These are phyloP conservation scores for Penicillium silybi DNA, from an alignment of 495 filamentous ascomycete genomes.

Conservation along the genomic window DNA sequence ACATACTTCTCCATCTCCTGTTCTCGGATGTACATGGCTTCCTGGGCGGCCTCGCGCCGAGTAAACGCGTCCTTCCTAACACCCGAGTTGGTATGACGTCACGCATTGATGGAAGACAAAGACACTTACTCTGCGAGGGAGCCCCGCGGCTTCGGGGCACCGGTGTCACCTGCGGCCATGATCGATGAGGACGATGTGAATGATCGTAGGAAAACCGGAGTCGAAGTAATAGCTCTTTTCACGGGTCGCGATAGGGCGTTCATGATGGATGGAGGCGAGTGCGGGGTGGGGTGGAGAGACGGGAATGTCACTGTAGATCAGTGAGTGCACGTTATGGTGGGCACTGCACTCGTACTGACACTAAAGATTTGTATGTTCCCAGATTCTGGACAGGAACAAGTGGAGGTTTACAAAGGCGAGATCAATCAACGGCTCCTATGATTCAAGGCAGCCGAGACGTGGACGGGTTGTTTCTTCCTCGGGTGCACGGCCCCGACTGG, in stretches of 20 bases:
- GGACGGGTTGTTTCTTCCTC: not conserved
- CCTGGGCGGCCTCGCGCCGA: conserved; percentile 75
- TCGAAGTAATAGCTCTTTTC: conserved; percentile 22
- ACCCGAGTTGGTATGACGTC: conserved; percentile 20
- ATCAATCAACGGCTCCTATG: not conserved
- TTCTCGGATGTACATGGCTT: conserved; percentile 70
- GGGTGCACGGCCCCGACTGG: not conserved
- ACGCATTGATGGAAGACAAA: conserved; percentile 3
- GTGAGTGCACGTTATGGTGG: not conserved
- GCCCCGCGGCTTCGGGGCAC: conserved; percentile 47
- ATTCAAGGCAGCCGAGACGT: not conserved
- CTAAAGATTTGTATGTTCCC: too few species aligned
- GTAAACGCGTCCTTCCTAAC: conserved; percentile 73
- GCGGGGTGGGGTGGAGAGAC: not conserved
- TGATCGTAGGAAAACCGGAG: conserved; percentile 39
- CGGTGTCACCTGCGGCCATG: conserved; percentile 61
- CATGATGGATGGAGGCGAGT: conserved; percentile 13
- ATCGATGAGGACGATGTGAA: conserved; percentile 47
- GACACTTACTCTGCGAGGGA: conserved; percentile 37
- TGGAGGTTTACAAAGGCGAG: not conserved
- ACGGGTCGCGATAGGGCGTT: conserved; percentile 46
- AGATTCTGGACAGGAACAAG: too few species aligned
- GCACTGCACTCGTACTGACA: not conserved
- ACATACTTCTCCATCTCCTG: conserved; percentile 72
- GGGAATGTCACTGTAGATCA: not conserved